phyloP scores from a whole-genome alignment of 2,329 filamentous ascomycete species.

The Diaporthe citrichinensis region DNA sequence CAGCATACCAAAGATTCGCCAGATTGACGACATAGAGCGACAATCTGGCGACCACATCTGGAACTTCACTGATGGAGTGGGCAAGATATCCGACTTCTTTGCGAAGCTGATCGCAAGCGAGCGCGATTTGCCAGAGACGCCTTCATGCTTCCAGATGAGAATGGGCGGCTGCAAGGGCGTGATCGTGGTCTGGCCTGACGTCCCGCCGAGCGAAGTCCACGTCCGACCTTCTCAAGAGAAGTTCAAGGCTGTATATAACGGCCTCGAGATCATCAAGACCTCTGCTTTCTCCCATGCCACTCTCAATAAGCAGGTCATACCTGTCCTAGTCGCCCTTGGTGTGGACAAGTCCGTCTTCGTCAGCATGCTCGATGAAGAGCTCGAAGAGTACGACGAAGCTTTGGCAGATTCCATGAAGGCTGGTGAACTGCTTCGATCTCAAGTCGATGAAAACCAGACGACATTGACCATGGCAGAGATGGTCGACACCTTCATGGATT shows the following conservation, averaged over 20 bases:
- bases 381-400: constrained; percentile 77
- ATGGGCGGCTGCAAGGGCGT: constrained; percentile 95
- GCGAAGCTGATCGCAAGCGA: constrained; percentile 81
- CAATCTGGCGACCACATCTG: constrained; percentile 71
- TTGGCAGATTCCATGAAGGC: constrained; percentile 77
- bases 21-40: constrained; percentile 77
- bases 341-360: constrained; percentile 78
- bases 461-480: constrained; percentile 82
- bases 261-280: constrained; percentile 87
- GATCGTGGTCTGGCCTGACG: constrained; percentile 80
- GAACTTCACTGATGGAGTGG: constrained; percentile 90
- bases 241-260: constrained; percentile 79
- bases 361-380: constrained; percentile 75
- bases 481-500: constrained; percentile 82
- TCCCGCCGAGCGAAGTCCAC: constrained; percentile 77
- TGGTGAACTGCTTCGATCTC: constrained; percentile 76
- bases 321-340: constrained; percentile 84
- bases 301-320: constrained; percentile 91
- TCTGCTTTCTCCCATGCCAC: constrained; percentile 83
- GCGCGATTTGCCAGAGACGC: constrained; percentile 73
- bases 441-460: constrained; percentile 87
- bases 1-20: constrained; percentile 69
- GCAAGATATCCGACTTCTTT: constrained; percentile 87
- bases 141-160: constrained; percentile 92
- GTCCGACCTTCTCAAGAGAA: constrained; percentile 91